Percentiles rank a stretch among this genome's conserved stretches.
Conservation (phyloP, 176 grass and related monocot species). For the Metroxylon sagu region DNA sequence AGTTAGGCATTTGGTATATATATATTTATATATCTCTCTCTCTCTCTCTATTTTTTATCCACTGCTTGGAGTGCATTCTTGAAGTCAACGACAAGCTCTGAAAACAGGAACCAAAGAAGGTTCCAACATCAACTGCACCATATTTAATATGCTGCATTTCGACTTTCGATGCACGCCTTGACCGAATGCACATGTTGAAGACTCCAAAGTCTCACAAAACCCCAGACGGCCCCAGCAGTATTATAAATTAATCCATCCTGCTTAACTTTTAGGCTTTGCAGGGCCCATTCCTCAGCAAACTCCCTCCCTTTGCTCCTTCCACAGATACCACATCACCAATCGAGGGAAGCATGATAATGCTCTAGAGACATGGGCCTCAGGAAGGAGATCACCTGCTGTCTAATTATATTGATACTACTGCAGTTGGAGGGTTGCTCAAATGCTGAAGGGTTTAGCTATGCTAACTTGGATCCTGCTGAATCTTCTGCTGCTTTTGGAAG, state of each 20-base stretch:
- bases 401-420: slow-evolving; percentile 6
- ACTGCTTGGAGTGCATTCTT: no score
- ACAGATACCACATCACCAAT: neutral
- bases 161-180: slow-evolving; percentile 7
- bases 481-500: neutral
- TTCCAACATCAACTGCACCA: neutral
- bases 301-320: neutral
- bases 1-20: no score
- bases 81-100: no score
- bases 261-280: neutral
- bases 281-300: neutral
- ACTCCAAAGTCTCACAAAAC: slow-evolving; percentile 20
- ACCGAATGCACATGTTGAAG: slow-evolving; percentile 16
- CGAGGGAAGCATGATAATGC: neutral
- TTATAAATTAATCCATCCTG: neutral
- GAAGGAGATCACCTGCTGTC: neutral
- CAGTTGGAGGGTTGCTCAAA: neutral
- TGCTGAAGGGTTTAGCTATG: neutral
- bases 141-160: slow-evolving; percentile 3
- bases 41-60: no score
- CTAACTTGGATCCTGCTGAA: neutral
- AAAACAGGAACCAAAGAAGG: no score
- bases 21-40: no score
- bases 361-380: neutral
- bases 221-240: neutral